Conservation (phyloP, 1,284 basidiomycete species). For the Cystobasidium sp. region DNA sequence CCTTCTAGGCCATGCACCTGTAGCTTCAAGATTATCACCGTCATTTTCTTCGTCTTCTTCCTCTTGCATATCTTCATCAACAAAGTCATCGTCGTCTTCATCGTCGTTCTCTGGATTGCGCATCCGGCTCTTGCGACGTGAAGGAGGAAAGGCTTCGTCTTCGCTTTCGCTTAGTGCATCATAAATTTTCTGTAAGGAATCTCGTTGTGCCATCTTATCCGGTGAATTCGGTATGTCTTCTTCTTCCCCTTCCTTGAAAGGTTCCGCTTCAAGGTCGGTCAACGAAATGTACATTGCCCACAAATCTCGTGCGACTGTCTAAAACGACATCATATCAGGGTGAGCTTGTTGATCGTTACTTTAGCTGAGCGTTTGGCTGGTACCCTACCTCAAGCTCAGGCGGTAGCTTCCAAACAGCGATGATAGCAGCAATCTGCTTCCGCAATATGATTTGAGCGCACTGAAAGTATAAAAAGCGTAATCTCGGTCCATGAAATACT, state of each 20-base stretch:
- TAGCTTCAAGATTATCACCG: too few relatives aligned
- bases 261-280: constrained; percentile 30
- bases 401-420: constrained; percentile 37
- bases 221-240: not conserved
- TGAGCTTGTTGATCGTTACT: not conserved
- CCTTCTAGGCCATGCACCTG: not conserved
- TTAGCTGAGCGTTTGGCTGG: not conserved
- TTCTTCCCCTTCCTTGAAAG: constrained; percentile 26
- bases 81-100: not conserved
- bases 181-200: constrained; percentile 27
- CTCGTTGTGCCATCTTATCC: not conserved
- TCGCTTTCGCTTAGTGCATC: constrained; percentile 31
- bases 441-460: constrained; percentile 43
- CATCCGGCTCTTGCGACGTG: not conserved
- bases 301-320: constrained; percentile 42
- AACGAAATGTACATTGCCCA: constrained; percentile 43
- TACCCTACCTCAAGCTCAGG: constrained; percentile 38
- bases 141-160: constrained; percentile 22
- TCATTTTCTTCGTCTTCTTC: not conserved
- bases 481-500: constrained; percentile 40
- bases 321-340: not conserved
- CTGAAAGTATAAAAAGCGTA: constrained; percentile 40
- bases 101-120: not conserved
- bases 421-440: constrained; percentile 33
- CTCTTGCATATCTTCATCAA: not conserved